Base-by-base conservation (phyloP, 129 eudicot genomes). In the Flaveria trinervia region DNA sequence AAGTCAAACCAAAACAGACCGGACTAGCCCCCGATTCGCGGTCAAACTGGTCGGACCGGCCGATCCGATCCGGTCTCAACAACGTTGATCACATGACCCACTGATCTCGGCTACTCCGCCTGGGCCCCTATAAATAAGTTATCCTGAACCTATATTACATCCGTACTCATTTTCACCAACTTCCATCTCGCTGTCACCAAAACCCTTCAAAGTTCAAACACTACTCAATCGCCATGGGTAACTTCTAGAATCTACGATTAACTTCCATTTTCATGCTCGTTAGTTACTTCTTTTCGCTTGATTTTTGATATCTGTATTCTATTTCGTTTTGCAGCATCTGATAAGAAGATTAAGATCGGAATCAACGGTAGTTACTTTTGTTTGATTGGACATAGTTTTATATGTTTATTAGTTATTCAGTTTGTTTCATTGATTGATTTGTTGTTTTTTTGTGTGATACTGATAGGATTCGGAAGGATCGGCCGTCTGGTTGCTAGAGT, bases 401-500 rank as follows among this genome's bases (percentile, higher is more conserved):
- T 57, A 2, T 43, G 39, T 73, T 54, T 56, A 20, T 33, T 15
- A 17, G 7, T 17, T 56, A 0, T 36, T 0, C 17, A 18, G 44
- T 14, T 55, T 4, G 10, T 20, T 67, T 33, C 51, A 36, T 20
- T 17, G 65, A 33, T 33, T 33, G 39, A 33, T 33, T 4, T 33
- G 39, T 13, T 65, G 26, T 5, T 17, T n/a, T 62, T 33, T 33
- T 33, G 10, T 17, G 14, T 61, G 30, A 33, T 33, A 4, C 7
- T 7, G 28, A 7, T 65, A 91, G 97, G 97, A 54, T 92, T 92
- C 18, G 97, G 97, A 70, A 92, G 97, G 70, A 92, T 89, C 81
- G 97, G 97, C 3, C 89, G 96, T 80, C 78, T 92, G 78, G 97
- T 92, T 6, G 96, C 97, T 9, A 87, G 96, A 71, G 92, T 92